Conservation (phyloP, 2,329 filamentous ascomycete genomes). For the Dactylellina haptotyla region DNA sequence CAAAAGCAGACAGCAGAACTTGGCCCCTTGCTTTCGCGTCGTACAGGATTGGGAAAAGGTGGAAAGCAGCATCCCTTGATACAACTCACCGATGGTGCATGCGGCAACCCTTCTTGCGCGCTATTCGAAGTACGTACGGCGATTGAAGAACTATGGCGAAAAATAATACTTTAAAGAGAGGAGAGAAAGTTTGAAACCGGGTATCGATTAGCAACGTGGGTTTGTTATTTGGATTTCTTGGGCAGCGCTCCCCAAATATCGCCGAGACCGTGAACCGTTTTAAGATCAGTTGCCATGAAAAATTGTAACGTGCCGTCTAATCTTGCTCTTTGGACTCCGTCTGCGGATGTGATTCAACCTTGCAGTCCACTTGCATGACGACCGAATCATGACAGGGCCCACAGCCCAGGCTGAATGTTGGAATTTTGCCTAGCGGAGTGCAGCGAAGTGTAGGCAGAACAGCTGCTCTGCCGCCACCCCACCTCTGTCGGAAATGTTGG, state of each 20-base stretch:
- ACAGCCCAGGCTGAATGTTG: neutral
- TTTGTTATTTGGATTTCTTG: neutral
- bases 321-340: neutral
- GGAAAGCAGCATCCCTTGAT: constrained; percentile 26
- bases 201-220: constrained; percentile 10
- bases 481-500: neutral
- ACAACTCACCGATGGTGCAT: neutral
- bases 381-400: constrained; percentile 11
- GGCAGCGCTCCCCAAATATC: too few relatives aligned
- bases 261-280: neutral
- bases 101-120: neutral
- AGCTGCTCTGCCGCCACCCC: constrained; percentile 2
- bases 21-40: constrained; percentile 34
- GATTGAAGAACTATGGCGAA: constrained; percentile 1
- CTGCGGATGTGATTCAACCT: neutral
- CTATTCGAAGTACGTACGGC: neutral
- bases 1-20: constrained; percentile 6
- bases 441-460: neutral
- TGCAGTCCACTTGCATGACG: constrained; percentile 1
- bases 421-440: neutral
- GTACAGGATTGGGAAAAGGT: constrained; percentile 19
- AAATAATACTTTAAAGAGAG: too few relatives aligned
- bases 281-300: constrained; percentile 4
- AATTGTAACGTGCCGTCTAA: constrained; percentile 9
- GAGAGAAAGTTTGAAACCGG: neutral